A percentile compares a stretch with the other conserved stretches of the same genome.
Evolutionary conservation across 108 stramenopile genomes (phyloP).

Genomic region (Pseudonitzschia multiseries): DNA sequence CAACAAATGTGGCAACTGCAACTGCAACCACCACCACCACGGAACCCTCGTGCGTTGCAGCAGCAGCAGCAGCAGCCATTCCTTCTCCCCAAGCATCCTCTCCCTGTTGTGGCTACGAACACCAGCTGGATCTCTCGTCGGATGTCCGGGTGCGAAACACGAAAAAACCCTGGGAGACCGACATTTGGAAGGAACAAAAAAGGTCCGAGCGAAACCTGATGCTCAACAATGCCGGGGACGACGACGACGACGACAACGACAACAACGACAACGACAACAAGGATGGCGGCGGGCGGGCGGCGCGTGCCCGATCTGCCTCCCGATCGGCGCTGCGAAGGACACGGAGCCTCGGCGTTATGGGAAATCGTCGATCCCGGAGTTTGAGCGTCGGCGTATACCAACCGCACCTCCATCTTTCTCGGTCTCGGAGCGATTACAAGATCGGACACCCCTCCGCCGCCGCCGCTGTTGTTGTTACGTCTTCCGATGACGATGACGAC

Average conservation of each 20-base stretch:
- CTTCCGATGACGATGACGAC: too few species aligned
- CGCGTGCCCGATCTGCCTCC: not conserved
- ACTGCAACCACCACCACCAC: not conserved
- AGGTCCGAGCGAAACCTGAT: not conserved
- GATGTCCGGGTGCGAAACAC: not conserved
- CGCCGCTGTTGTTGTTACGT: too few species aligned
- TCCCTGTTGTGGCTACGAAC: not conserved
- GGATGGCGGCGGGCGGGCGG: too few species aligned
- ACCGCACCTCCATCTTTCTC: not conserved
- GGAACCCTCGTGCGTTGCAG: not conserved
- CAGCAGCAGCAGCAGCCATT: too few species aligned
- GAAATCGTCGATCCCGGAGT: not conserved
- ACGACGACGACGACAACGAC: not conserved
- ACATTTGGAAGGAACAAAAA: not conserved
- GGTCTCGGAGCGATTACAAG: not conserved
- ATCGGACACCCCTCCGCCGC: too few species aligned
- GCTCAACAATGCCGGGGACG: not conserved
- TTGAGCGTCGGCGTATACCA: not conserved
- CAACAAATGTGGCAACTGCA: too few species aligned
- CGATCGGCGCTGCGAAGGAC: not conserved
- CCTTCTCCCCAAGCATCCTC: too few species aligned
- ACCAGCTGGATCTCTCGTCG: constrained; percentile 1
- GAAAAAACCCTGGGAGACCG: not conserved
- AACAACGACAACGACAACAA: not conserved
- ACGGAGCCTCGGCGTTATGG: not conserved